Evolutionary conservation across 2,329 filamentous ascomycete genomes (phyloP), one percentile per base, ranked within the genome.

Genomic region (Corniculantispora saksenae): DNA sequence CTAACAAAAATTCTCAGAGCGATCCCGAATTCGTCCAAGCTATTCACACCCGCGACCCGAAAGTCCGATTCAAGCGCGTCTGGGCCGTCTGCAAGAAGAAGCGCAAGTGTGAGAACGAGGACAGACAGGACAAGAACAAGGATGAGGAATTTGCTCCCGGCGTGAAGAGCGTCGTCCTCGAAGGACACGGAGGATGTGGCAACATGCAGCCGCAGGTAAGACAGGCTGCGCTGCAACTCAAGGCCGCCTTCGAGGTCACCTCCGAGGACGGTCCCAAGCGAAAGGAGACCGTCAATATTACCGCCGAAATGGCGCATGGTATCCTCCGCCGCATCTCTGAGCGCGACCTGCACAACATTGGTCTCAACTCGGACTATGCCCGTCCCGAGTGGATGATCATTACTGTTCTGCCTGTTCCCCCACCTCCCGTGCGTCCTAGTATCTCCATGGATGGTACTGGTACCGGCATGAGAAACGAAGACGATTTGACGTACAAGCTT

Each of bases 401-500:
- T 67, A 97, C 93, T 0, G 94, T 98, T 58, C 85, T 99, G 55
- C 94, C 95, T 6, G 96, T 99, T 0, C 95, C 95, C 1, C 95
- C 95, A 3, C 95, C 95, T 56, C 94, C 95, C 3, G 96, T 99
- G 45, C 91, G 95, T 63, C 95, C 95, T 6, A 97, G 93, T 84
- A 97, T 99, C 72, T 96, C 94, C 25, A 94, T 98, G 82, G 96
- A 98, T 74, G 94, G 95, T 61, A 97, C 93, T 51, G 91, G 92
- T 61, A 92, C 92, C 70, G 95, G 95, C 68, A 89, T 94, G 83
- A 91, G 95, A 68, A 95, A 95, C 75, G 95, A 99, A 80, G 95
- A 99, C 77, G 96, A 99, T 84, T 86, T 99, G 85, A 99, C 95
- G 0, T 99, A 97, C 86, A 99, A 99, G 81, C 84, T 99, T 38